Conservation (phyloP, 1,284 basidiomycete species). For the Ustilago sp. region DNA sequence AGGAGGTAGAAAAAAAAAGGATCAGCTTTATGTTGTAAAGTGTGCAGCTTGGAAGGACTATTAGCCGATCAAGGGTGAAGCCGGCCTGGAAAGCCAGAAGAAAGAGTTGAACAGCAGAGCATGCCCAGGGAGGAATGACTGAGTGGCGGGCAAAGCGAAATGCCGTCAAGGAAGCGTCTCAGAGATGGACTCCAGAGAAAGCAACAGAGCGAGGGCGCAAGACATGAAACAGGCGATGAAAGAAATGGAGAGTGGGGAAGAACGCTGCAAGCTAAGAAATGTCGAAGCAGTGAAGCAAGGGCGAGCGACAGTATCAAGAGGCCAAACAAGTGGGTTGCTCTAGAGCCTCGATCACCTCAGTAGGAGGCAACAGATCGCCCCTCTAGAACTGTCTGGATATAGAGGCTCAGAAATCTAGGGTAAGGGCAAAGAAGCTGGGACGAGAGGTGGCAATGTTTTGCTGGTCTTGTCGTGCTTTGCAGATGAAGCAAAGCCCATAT, state of each 20-base stretch:
- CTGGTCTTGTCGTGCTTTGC: too few species aligned
- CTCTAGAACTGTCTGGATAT: not conserved
- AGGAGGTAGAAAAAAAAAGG: conserved; percentile 9
- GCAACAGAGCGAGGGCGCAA: not conserved
- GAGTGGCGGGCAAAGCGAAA: not conserved
- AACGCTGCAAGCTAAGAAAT: not conserved
- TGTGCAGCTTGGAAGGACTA: conserved; percentile 5
- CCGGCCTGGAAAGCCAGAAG: not conserved
- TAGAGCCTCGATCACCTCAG: not conserved
- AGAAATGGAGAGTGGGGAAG: not conserved
- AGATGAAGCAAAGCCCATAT: too few species aligned
- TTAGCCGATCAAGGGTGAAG: not conserved
- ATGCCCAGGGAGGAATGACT: not conserved
- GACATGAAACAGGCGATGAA: not conserved
- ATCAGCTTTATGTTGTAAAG: conserved; percentile 2
- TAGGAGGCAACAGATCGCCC: not conserved
- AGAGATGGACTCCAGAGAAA: not conserved
- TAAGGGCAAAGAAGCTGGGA: not conserved
- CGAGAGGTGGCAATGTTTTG: too few species aligned
- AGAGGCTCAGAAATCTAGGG: too few species aligned
- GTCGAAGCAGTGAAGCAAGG: not conserved
- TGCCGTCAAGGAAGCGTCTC: not conserved
- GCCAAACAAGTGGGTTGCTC: not conserved
- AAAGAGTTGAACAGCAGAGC: not conserved
- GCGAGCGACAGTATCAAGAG: not conserved